Conservation (phyloP, 2,329 filamentous ascomycete species). For the Dendrostoma leiphaemia region DNA sequence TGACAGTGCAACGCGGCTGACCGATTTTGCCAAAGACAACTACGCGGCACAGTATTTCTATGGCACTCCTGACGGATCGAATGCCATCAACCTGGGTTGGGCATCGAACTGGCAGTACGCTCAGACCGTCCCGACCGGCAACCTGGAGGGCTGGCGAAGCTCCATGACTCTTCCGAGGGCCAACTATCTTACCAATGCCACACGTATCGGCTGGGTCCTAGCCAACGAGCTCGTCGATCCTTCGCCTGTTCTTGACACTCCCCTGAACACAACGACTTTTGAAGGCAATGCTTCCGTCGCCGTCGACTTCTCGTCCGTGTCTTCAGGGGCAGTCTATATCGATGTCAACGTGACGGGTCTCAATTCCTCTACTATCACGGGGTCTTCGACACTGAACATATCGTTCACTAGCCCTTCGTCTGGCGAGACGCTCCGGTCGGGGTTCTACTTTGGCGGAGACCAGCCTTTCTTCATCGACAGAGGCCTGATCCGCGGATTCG, state of each 20-base stretch:
- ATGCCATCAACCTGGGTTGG: constrained; percentile 52
- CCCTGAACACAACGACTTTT: constrained; percentile 40
- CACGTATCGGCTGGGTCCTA: constrained; percentile 50
- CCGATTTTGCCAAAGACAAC: constrained; percentile 51
- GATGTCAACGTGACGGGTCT: constrained; percentile 49
- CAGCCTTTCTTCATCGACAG: constrained; percentile 51
- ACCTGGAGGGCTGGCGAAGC: constrained; percentile 50
- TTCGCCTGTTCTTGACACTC: constrained; percentile 41
- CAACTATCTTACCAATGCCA: constrained; percentile 49
- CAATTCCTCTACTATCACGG: constrained; percentile 23
- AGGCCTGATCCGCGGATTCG: constrained; percentile 38
- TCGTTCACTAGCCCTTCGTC: constrained; percentile 40
- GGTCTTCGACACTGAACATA: constrained; percentile 27
- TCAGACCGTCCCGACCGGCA: constrained; percentile 50
- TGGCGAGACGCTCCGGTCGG: constrained; percentile 47
- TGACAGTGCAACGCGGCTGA: constrained; percentile 39
- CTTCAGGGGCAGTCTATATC: constrained; percentile 52
- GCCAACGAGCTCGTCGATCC: constrained; percentile 49
- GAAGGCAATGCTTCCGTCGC: constrained; percentile 47
- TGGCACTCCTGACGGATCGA: constrained; percentile 35
- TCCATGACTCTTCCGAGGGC: constrained; percentile 50
- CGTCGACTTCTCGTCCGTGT: constrained; percentile 48
- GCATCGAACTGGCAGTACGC: constrained; percentile 61
- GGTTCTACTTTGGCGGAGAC: constrained; percentile 47
- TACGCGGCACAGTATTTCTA: constrained; percentile 58